These are phyloP conservation scores for Platanthera guangdongensis DNA, from an alignment of 106 monocot species.

Conservation along the genomic window DNA sequence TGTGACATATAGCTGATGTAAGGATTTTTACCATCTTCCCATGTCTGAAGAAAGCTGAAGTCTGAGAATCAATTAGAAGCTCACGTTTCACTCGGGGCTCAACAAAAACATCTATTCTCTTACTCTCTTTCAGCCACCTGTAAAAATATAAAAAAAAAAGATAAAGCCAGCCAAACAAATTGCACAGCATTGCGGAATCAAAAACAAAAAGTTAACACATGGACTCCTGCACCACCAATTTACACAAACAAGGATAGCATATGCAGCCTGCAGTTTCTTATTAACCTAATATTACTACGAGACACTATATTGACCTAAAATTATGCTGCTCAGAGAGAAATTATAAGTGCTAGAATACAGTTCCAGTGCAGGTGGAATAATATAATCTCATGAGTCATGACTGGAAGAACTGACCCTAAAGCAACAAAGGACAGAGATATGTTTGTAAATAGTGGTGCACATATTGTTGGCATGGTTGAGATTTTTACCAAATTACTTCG, in stretches of 20 bases:
- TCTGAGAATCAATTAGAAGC: conserved; percentile 43
- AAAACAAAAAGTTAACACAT: background rate
- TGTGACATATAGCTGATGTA: background rate
- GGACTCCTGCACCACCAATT: background rate
- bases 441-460: too few relatives aligned
- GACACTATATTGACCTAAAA: background rate
- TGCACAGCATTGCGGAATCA: background rate
- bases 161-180: background rate
- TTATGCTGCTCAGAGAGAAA: background rate
- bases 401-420: background rate
- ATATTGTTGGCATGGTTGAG: too few relatives aligned
- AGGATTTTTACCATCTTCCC: conserved; percentile 66
- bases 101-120: conserved; percentile 69
- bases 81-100: conserved; percentile 88
- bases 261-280: background rate
- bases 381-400: background rate
- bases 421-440: background rate
- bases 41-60: conserved; percentile 70
- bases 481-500: too few relatives aligned
- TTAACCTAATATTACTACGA: background rate
- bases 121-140: conserved; percentile 80
- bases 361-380: background rate
- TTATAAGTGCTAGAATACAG: background rate
- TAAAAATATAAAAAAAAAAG: conserved; percentile 1
- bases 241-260: background rate